Evolutionary conservation across 805 yeast genomes (phyloP).

Genomic region (Candida ficus): DNA sequence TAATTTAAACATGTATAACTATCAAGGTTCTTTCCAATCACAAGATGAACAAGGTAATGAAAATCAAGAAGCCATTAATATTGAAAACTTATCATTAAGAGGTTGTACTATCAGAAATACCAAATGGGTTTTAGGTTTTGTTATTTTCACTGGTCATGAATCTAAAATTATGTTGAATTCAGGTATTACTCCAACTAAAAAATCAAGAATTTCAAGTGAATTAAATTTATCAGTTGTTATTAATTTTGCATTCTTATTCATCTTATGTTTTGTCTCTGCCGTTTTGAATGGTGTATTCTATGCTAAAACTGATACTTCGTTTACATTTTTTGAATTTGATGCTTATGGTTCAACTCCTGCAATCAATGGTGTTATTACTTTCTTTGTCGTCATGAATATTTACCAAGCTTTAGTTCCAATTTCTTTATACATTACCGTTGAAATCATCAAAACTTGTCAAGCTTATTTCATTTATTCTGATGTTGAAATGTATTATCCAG

Average conservation of each 20-base stretch:
- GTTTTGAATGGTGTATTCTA: conserved; percentile 69
- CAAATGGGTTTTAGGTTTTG: conserved; percentile 75
- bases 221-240: conserved; percentile 63
- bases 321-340: conserved; percentile 60
- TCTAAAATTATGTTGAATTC: conserved; percentile 77
- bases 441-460: conserved; percentile 75
- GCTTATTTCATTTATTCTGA: conserved; percentile 78
- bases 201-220: conserved; percentile 69
- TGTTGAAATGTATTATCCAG: conserved; percentile 61
- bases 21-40: conserved; percentile 63
- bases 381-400: conserved; percentile 70
- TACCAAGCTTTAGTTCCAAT: conserved; percentile 81
- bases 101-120: conserved; percentile 75
- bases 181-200: conserved; percentile 73
- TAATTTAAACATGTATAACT: conserved; percentile 66
- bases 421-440: conserved; percentile 75
- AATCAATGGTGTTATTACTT: conserved; percentile 62
- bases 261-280: conserved; percentile 65
- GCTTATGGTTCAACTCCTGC: conserved; percentile 62
- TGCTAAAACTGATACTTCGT: conserved; percentile 38
- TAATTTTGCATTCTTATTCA: conserved; percentile 58
- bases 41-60: conserved; percentile 31
- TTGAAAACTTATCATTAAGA: conserved; percentile 63
- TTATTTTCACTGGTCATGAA: conserved; percentile 71
- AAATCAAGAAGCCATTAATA: conserved; percentile 54